phyloP scores from a whole-genome alignment of 1,284 basidiomycete species.

The Thecaphora thlaspeos region DNA sequence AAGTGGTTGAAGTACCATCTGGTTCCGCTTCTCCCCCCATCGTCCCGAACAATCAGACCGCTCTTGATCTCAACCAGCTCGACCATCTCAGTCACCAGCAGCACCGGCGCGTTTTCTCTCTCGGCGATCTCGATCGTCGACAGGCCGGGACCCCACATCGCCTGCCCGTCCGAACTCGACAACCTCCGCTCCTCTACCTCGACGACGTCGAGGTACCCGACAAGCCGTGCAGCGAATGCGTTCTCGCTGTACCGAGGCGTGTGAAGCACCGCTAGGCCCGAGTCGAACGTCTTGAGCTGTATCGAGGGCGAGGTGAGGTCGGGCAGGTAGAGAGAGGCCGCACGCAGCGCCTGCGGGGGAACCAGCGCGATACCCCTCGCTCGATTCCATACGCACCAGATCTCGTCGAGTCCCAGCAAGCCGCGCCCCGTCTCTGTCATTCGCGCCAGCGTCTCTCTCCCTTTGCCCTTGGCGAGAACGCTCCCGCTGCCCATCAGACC shows the following conservation, averaged over 20 bases:
- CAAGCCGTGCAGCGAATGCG: conserved; percentile 35
- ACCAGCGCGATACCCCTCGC: conserved; percentile 88
- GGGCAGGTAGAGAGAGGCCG: conserved; percentile 70
- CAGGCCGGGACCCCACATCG: conserved; percentile 18
- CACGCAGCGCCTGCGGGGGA: conserved; percentile 78
- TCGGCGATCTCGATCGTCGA: conserved; percentile 46
- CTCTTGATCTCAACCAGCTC: conserved; percentile 34
- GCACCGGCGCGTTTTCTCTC: conserved; percentile 35
- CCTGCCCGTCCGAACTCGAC: not conserved
- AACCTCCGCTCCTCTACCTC: conserved; percentile 30
- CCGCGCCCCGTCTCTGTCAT: conserved; percentile 21
- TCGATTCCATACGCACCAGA: conserved; percentile 97
- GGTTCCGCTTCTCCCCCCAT: conserved; percentile 34
- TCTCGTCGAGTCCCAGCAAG: conserved; percentile 83
- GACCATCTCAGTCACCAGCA: conserved; percentile 48
- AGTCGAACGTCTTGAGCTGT: conserved; percentile 68
- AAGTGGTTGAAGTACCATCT: conserved; percentile 48
- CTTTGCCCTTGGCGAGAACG: conserved; percentile 55
- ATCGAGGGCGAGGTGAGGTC: conserved; percentile 71
- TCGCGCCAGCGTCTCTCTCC: conserved; percentile 8
- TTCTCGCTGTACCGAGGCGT: conserved; percentile 64
- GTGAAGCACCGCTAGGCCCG: conserved; percentile 77
- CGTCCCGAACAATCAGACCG: conserved; percentile 47
- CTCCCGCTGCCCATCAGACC: conserved; percentile 46
- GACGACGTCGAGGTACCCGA: conserved; percentile 32